Evolutionary conservation across 2,329 filamentous ascomycete genomes (phyloP), one percentile per base, ranked within the genome.

Genomic region (Botryosphaeria dothidea): DNA sequence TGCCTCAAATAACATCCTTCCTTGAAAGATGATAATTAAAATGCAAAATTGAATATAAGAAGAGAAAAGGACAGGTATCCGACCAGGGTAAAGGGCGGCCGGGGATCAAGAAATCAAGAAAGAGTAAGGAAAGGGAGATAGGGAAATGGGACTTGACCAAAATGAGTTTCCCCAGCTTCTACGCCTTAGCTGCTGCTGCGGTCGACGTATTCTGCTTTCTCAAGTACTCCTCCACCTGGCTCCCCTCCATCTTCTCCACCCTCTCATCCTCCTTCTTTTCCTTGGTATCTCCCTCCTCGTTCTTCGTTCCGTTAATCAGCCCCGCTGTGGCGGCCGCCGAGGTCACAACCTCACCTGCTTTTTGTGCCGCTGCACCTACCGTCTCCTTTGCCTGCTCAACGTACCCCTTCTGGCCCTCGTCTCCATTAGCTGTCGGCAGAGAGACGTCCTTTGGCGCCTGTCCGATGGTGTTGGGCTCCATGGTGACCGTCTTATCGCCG

Each of bases 391-490:
- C 82, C 68, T 82, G 79, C 27, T 79, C 79, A 19, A 82, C 65
- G 52, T 78, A 75, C 1, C 75, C 71, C 23, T 75, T 73, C n/a
- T 73, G 72, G 1, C 70, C 69, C 41, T 79, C 72, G 57, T 75
- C 71, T 9, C 72, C 71, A 8, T 23, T 49, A 68, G 58, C 72
- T 71, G 3, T 79, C 69, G 0, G 78, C 74, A 1, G 36, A 38
- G 38, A 46, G 36, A 79, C 77, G 56, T 82, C 80, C 69, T 84
- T 84, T 8, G 80, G 78, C 56, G 81, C 81, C 68, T 84, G 82
- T 3, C 81, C 80, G 27, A 83, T 75, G 11, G 81, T 84, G 60
- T 71, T 71, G 15, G 82, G 79, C 67, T 84, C 82, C 75, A 83
- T 81, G 5, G 80, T 77, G 8, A 74, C 73, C 15, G 78, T 79